Conservation (phyloP, 139 green algal genomes). For the Chlorokybus atmophyticus region DNA sequence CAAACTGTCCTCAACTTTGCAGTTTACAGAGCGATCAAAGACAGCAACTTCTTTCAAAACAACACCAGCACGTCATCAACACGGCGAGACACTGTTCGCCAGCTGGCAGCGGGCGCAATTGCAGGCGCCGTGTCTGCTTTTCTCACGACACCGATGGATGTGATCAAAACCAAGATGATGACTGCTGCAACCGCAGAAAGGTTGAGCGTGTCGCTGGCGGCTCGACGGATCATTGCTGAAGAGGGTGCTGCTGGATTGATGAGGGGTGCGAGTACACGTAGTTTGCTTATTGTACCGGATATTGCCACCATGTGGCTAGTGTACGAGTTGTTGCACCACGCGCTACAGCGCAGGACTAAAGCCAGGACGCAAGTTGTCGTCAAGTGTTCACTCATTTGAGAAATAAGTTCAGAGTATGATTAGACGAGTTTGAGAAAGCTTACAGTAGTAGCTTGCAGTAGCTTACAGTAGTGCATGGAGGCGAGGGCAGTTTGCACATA, state of each 20-base stretch:
- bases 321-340: background rate
- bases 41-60: too few species aligned
- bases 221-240: conserved; percentile 11
- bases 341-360: too few species aligned
- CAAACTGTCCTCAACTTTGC: background rate
- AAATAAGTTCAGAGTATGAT: too few species aligned
- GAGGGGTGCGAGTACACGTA: conserved; percentile 32
- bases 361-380: too few species aligned
- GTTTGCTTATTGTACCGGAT: background rate
- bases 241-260: background rate
- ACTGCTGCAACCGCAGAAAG: conserved; percentile 1
- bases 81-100: background rate
- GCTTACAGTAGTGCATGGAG: too few species aligned
- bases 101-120: background rate
- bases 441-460: too few species aligned
- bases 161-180: conserved; percentile 19
- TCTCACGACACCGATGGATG: conserved; percentile 7
- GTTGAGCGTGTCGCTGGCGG: conserved; percentile 29
- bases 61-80: background rate
- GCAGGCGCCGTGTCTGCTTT: background rate
- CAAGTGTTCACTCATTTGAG: too few species aligned
- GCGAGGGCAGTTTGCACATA: too few species aligned
- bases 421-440: too few species aligned
- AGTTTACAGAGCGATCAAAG: background rate
- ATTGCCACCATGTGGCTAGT: background rate